phyloP scores from a whole-genome alignment of 1,284 basidiomycete species.

The Schizophyllum amplum region DNA sequence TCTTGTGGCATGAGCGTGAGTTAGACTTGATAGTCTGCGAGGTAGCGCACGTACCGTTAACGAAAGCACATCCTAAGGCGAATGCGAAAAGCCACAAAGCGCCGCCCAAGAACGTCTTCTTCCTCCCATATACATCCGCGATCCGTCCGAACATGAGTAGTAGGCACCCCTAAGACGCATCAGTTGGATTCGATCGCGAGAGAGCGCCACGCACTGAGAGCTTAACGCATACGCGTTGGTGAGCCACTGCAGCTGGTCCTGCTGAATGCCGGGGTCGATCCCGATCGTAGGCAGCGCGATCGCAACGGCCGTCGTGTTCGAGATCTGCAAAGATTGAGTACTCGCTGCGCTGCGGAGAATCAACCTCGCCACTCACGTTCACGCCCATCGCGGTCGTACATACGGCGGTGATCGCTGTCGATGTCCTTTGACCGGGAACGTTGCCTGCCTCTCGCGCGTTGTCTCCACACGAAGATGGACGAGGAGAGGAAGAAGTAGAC shows the following conservation, averaged over 20 bases:
- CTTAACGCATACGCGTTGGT: conserved; percentile 21
- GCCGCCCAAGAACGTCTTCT: conserved; percentile 51
- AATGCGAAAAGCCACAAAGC: conserved; percentile 37
- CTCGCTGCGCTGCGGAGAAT: too few species aligned
- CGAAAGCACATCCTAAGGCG: conserved; percentile 48
- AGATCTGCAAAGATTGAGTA: not conserved
- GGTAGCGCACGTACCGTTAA: conserved; percentile 29
- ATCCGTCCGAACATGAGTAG: conserved; percentile 63
- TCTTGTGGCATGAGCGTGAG: conserved; percentile 20
- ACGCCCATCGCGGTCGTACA: not conserved
- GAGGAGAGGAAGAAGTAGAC: too few species aligned
- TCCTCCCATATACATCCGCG: conserved; percentile 68
- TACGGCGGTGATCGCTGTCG: not conserved
- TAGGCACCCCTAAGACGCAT: conserved; percentile 56
- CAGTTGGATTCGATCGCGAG: conserved; percentile 27
- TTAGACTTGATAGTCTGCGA: not conserved
- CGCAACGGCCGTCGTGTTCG: conserved; percentile 18
- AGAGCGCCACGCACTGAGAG: conserved; percentile 22
- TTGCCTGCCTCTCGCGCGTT: too few species aligned
- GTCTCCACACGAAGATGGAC: too few species aligned
- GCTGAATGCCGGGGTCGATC: conserved; percentile 36
- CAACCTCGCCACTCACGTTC: not conserved
- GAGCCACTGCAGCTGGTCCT: conserved; percentile 60
- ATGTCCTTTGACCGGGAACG: too few species aligned
- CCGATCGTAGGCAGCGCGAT: conserved; percentile 62